Conservation (phyloP, 2,329 filamentous ascomycete genomes). For the Fusarium hostae region DNA sequence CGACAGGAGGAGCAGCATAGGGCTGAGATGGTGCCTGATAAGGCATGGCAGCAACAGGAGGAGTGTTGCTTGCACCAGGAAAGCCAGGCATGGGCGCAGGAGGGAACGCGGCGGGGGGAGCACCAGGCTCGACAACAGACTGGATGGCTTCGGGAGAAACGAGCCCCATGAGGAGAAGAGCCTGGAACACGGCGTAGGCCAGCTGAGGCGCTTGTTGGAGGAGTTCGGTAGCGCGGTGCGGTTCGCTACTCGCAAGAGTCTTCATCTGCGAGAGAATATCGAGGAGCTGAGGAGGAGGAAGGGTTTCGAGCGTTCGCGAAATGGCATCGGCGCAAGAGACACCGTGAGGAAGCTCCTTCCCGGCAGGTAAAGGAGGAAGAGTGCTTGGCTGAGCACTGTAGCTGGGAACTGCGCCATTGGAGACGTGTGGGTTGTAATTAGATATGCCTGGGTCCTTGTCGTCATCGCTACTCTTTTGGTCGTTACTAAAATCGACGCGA, state of each 20-base stretch:
- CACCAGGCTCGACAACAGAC: constrained; percentile 77
- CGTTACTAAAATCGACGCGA: constrained; percentile 95
- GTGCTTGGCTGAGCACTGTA: constrained; percentile 57
- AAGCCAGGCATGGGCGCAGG: constrained; percentile 49
- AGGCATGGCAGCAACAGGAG: constrained; percentile 57
- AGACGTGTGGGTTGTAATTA: constrained; percentile 41
- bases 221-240: constrained; percentile 84
- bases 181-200: constrained; percentile 94
- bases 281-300: constrained; percentile 88
- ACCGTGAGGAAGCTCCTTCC: constrained; percentile 84
- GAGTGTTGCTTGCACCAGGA: constrained; percentile 51
- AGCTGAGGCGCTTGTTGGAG: constrained; percentile 91
- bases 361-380: constrained; percentile 84
- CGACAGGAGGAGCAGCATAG: constrained; percentile 51
- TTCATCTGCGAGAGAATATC: constrained; percentile 97
- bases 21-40: constrained; percentile 58
- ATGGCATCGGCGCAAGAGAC: constrained; percentile 91
- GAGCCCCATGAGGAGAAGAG: constrained; percentile 89
- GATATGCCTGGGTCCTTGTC: constrained; percentile 44
- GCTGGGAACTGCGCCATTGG: constrained; percentile 49
- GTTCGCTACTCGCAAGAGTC: constrained; percentile 82
- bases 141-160: constrained; percentile 86
- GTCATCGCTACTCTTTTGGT: constrained; percentile 79
- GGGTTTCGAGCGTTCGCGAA: constrained; percentile 86
- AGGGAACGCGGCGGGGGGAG: constrained; percentile 54